Percentiles rank a stretch among this genome's conserved stretches.
These are phyloP conservation scores for Xerocomellus chrysenteron DNA, from an alignment of 768 basidiomycete species.

Conservation along the genomic window DNA sequence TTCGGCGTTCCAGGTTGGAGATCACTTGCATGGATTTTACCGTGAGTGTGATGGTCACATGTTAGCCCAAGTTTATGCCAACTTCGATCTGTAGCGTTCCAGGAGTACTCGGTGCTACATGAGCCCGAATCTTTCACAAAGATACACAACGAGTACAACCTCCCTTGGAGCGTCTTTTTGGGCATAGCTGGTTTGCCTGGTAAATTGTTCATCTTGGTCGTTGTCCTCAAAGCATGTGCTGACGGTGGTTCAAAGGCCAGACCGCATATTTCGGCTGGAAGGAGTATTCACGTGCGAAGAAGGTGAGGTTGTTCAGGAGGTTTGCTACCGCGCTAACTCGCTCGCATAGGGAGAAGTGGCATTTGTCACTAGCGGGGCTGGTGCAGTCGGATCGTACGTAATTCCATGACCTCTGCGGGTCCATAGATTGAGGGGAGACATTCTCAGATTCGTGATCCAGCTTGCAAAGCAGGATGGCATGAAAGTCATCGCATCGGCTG, in stretches of 20 bases:
- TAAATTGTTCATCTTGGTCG: conserved; percentile 1
- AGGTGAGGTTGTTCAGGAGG: conserved; percentile 18
- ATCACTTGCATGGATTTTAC: conserved; percentile 26
- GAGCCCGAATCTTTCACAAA: neutral
- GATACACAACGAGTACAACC: conserved; percentile 26
- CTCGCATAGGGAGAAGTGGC: conserved; percentile 43
- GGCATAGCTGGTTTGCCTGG: conserved; percentile 30
- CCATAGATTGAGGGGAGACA: neutral
- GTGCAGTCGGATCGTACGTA: conserved; percentile 60
- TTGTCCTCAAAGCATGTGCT: conserved; percentile 1
- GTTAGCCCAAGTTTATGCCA: neutral
- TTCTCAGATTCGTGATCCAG: conserved; percentile 46
- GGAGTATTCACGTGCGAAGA: conserved; percentile 14
- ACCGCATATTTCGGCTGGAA: conserved; percentile 18
- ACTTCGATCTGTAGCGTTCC: conserved; percentile 30
- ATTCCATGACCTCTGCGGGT: neutral
- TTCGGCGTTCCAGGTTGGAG: conserved; percentile 10
- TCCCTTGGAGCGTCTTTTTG: conserved; percentile 31
- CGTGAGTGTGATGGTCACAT: conserved; percentile 14
- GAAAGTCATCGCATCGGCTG: conserved; percentile 71
- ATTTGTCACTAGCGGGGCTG: conserved; percentile 46
- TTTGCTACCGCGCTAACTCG: neutral
- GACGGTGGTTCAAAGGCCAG: conserved; percentile 14
- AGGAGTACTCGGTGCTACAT: conserved; percentile 15
- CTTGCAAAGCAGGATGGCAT: conserved; percentile 50